Percentiles rank a stretch among this genome's conserved stretches.
Conservation (phyloP, 805 yeast species). For the Candida ipomoeae region DNA sequence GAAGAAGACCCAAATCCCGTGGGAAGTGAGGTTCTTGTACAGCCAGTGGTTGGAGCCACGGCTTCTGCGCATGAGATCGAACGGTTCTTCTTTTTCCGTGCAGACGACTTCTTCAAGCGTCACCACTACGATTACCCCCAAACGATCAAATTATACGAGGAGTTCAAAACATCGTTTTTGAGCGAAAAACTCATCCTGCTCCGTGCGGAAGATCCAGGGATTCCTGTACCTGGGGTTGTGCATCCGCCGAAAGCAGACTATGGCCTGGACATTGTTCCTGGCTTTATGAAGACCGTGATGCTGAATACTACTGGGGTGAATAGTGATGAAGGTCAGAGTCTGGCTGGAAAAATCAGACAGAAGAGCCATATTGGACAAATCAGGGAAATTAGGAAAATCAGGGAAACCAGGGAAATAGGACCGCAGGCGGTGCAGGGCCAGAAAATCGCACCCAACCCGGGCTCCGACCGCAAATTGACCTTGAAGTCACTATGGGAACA, state of each 20-base stretch:
- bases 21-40: constrained; percentile 9
- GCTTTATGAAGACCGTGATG: neutral
- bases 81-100: constrained; percentile 37
- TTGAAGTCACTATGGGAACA: neutral
- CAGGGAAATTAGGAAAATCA: too few species aligned
- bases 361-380: too few species aligned
- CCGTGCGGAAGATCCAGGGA: constrained; percentile 6
- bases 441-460: neutral
- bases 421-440: neutral
- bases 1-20: neutral
- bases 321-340: too few species aligned
- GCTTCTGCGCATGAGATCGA: constrained; percentile 30
- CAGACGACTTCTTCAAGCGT: constrained; percentile 39
- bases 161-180: constrained; percentile 38
- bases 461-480: neutral
- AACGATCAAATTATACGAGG: constrained; percentile 40
- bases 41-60: neutral
- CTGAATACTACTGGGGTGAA: too few species aligned
- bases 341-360: too few species aligned
- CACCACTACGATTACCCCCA: constrained; percentile 42
- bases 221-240: neutral
- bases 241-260: neutral
- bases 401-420: too few species aligned
- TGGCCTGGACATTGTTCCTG: neutral
- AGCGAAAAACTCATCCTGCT: constrained; percentile 38